Percentiles rank a stretch among this genome's conserved stretches.
phyloP scores from a whole-genome alignment of 1,284 basidiomycete genomes.

The Mycocalia duriaeana region DNA sequence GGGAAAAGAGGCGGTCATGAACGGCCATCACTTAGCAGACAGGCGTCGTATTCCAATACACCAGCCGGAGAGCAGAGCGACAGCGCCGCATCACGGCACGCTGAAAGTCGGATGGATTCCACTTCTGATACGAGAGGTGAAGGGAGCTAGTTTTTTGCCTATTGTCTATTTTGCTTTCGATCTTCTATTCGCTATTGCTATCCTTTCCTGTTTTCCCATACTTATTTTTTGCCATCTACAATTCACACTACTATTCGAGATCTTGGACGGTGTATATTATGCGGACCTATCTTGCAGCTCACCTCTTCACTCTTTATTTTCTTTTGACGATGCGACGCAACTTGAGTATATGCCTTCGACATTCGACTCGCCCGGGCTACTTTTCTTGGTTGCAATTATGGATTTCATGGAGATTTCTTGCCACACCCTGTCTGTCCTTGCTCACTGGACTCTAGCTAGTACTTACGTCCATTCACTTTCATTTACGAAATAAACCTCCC shows the following conservation, averaged over 20 bases:
- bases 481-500: not conserved
- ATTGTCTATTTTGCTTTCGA: constrained; percentile 3
- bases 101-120: constrained; percentile 30
- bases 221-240: constrained; percentile 1
- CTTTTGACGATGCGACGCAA: constrained; percentile 1
- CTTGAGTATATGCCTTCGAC: constrained; percentile 3
- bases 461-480: not conserved
- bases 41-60: constrained; percentile 8
- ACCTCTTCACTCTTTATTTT: constrained; percentile 2
- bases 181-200: constrained; percentile 2
- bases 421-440: too few species aligned
- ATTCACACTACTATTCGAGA: constrained; percentile 6
- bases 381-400: not conserved
- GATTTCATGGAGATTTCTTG: constrained; percentile 2
- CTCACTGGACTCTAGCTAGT: not conserved
- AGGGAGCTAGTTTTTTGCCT: constrained; percentile 9
- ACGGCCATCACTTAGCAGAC: constrained; percentile 6
- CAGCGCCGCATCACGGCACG: constrained; percentile 12
- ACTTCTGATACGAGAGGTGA: constrained; percentile 24
- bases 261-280: constrained; percentile 18
- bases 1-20: constrained; percentile 14
- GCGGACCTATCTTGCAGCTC: constrained; percentile 3
- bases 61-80: constrained; percentile 5
- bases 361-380: not conserved
- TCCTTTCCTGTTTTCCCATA: constrained; percentile 6